Evolutionary conservation across 164 flowering plant species (phyloP).

Genomic region (Pachysandra terminalis): DNA sequence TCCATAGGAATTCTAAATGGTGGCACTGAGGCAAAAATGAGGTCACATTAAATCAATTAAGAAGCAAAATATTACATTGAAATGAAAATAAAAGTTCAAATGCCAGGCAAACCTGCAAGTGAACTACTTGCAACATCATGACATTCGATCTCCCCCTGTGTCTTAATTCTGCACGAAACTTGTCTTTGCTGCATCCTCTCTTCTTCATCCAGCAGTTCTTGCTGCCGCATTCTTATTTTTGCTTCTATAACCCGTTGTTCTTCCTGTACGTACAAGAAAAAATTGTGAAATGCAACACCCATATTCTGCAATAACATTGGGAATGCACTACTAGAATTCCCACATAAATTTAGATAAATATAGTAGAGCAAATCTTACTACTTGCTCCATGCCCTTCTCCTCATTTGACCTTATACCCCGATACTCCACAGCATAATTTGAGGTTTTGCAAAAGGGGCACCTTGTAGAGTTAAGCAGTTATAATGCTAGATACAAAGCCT

Average conservation of each 20-base stretch:
- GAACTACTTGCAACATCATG: constrained; percentile 35
- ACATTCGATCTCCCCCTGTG: constrained; percentile 37
- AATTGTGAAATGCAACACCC: neutral
- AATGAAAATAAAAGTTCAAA: neutral
- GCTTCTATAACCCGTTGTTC: constrained; percentile 98
- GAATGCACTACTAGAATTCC: neutral
- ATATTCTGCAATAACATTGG: neutral
- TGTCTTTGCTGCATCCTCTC: constrained; percentile 60
- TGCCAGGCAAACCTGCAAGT: constrained; percentile 35
- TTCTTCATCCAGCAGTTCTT: constrained; percentile 84
- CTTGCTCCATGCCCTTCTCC: constrained; percentile 89
- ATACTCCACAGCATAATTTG: constrained; percentile 94
- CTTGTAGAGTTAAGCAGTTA: constrained; percentile 49
- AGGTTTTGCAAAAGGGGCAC: constrained; percentile 95
- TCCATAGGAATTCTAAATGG: constrained; percentile 39
- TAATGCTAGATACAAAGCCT: neutral
- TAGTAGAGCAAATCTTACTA: constrained; percentile 49
- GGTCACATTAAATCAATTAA: neutral
- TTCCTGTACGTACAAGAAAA: constrained; percentile 46
- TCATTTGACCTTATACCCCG: constrained; percentile 86
- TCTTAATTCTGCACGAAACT: constrained; percentile 39
- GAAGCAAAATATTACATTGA: neutral
- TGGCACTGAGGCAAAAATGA: constrained; percentile 34
- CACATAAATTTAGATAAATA: neutral
- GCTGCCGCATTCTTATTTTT: constrained; percentile 83